Evolutionary conservation across 2,329 filamentous ascomycete species (phyloP), one percentile per base, ranked within the genome.

Genomic region (Diaporthe australafricana): DNA sequence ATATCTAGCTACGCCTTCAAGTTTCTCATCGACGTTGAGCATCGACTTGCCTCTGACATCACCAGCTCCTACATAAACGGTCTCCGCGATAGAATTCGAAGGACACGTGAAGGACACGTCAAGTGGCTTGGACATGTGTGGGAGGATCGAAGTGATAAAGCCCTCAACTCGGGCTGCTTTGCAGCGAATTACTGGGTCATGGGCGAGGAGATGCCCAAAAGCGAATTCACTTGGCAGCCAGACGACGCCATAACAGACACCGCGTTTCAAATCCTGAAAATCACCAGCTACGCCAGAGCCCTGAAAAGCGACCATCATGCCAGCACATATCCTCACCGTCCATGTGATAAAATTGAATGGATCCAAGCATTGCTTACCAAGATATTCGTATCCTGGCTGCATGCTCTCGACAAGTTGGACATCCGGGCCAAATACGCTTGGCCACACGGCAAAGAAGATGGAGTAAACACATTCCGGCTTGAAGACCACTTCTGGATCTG

Each of bases 401-500:
- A 35, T 3, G 40, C 20, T 12, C 66, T 68, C 17, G 52, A 68
- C 11, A 38, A n/a, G 22, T 52, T 56, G 12, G 66, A 68, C 9
- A 16, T 9, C 27, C 32, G 52, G 9, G 27, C 20, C 1, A 45
- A 48, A 9, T 68, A 48, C 20, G 66, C 50, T 7, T 68, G 52
- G 66, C 38, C 52, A 2, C 52, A 17, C 5, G 1, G 25, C 1
- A 50, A 48, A 57, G 12, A 35, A 32, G 52, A 57, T 6, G 66
- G 52, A 4, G 52, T 68, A 3, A 17, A 68, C 11, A 48, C 2
- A 8, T 68, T 56, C 27, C 66, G 52, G 5, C 66, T 68, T 27
- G 35, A 47, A 12, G 66, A 68, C 12, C 35, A 68, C 20, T 50
- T 56, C 7, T 68, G 66, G 66, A n/a, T 68, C 17, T 68, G 66